Evolutionary conservation across 345 rosid genomes (phyloP), one percentile per base, ranked within the genome.

Genomic region (Luvunga scandens): DNA sequence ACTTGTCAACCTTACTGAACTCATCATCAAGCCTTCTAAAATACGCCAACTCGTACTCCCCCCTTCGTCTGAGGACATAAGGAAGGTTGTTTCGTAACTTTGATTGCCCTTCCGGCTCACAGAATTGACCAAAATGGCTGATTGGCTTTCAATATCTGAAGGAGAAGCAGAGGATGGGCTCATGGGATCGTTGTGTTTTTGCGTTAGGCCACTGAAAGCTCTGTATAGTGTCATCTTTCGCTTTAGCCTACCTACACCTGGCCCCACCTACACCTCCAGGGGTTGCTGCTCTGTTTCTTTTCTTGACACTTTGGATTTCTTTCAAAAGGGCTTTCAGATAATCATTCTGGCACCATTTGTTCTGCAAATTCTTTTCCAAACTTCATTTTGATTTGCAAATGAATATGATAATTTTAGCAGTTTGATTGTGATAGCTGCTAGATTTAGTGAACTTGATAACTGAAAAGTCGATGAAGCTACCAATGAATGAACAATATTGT

Each of bases 261-360:
- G n/a, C n/a, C n/a, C n/a, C 42, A 8, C 45, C 48, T 16, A 73
- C 80, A 22, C 81, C 80, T 5, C 81, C 80, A 2, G 38, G 77
- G 4, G 72, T 66, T 4, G 69, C 72, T 50, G 71, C 76, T 31
- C 68, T 80, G 77, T 9, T 84, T 45, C 81, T 77, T 24, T 48
- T 83, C 71, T 85, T 86, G 86, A 87, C 87, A 59, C 80, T 62
- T 31, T 71, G 85, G 33, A 92, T 72, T 2, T 89, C 94, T 82
- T 92, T 91, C 79, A 91, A 67, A 21, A 83, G 81, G 59, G 89
- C 53, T 60, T 92, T 92, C 22, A 89, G 90, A 69, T 18, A 80
- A 61, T 74, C 56, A 92, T 85, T 92, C 97, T 22, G 89, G 97
- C 70, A 92, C 92, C 94, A 89, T 88, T 56, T 92, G 97, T 1